Evolutionary conservation across 1,284 basidiomycete genomes (phyloP).

Genomic region (Sanguinoderma infundibulare): DNA sequence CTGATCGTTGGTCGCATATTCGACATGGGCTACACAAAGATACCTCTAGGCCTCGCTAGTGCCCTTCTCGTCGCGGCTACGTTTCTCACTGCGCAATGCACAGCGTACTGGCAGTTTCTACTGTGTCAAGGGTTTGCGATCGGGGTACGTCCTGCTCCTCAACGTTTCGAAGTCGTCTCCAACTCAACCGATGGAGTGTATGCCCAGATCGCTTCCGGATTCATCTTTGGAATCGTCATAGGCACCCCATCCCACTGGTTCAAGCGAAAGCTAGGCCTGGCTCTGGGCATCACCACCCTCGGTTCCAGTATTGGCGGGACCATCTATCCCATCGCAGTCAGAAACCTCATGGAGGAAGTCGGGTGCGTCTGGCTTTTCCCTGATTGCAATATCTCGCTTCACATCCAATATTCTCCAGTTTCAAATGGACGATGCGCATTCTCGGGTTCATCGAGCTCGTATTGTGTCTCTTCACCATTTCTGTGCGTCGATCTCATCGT

Average conservation of each 20-base stretch:
- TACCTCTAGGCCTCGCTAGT: slow-evolving; percentile 38
- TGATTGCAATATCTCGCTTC: slow-evolving; percentile 6
- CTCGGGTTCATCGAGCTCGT: slow-evolving; percentile 57
- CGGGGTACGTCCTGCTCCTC: slow-evolving; percentile 37
- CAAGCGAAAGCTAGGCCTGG: slow-evolving; percentile 41
- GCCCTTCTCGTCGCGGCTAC: slow-evolving; percentile 45
- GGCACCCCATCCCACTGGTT: slow-evolving; percentile 54
- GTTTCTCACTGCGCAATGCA: slow-evolving; percentile 55
- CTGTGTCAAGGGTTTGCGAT: slow-evolving; percentile 51
- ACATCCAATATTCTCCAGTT: slow-evolving; percentile 42
- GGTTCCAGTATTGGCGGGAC: slow-evolving; percentile 50
- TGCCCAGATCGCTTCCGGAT: slow-evolving; percentile 37
- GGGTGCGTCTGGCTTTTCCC: slow-evolving; percentile 27
- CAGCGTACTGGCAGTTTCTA: slow-evolving; percentile 55
- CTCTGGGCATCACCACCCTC: slow-evolving; percentile 44
- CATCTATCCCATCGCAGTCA: slow-evolving; percentile 45
- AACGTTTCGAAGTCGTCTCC: slow-evolving; percentile 3
- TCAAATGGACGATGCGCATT: slow-evolving; percentile 64
- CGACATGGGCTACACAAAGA: slow-evolving; percentile 50
- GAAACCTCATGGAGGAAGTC: slow-evolving; percentile 42
- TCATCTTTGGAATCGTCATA: slow-evolving; percentile 50
- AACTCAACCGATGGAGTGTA: not conserved
- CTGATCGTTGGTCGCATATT: slow-evolving; percentile 56
- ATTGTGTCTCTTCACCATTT: slow-evolving; percentile 46
- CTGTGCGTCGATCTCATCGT: slow-evolving; percentile 28